These are phyloP conservation scores for Vachellia pachyceras DNA, from an alignment of 306 rosid species.

Conservation along the genomic window DNA sequence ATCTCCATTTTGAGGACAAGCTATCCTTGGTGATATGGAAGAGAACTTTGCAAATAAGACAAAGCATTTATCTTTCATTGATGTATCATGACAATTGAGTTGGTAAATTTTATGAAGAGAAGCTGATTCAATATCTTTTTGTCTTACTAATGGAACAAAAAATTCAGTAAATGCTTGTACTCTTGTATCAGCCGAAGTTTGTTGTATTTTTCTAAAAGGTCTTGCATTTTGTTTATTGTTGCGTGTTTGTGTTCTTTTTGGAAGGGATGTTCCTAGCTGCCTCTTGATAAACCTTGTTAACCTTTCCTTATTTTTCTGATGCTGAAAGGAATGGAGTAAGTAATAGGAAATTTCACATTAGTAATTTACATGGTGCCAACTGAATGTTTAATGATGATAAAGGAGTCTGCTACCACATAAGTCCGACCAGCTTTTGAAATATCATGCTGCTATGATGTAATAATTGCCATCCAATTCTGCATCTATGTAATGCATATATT, in stretches of 20 bases:
- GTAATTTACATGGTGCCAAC: conserved; percentile 26
- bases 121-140: conserved; percentile 23
- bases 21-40: conserved; percentile 10
- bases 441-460: conserved; percentile 1
- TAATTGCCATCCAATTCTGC: conserved; percentile 7
- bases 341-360: neutral
- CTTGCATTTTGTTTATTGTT: neutral
- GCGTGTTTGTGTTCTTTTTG: neutral
- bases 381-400: neutral
- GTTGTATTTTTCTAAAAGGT: conserved; percentile 10
- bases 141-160: conserved; percentile 7
- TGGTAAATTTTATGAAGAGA: conserved; percentile 9
- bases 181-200: neutral
- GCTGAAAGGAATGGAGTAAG: neutral
- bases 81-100: conserved; percentile 34
- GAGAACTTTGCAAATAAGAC: neutral
- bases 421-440: conserved; percentile 7
- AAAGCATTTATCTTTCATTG: neutral
- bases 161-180: neutral
- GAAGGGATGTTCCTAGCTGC: neutral
- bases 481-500: conserved; percentile 7
- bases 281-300: neutral
- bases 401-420: conserved; percentile 7
- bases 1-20: conserved; percentile 18
- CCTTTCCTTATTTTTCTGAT: neutral